Percentiles rank a stretch among this genome's conserved stretches.
Evolutionary conservation across 805 yeast genomes (phyloP).

Genomic region (Candida xyloterini): DNA sequence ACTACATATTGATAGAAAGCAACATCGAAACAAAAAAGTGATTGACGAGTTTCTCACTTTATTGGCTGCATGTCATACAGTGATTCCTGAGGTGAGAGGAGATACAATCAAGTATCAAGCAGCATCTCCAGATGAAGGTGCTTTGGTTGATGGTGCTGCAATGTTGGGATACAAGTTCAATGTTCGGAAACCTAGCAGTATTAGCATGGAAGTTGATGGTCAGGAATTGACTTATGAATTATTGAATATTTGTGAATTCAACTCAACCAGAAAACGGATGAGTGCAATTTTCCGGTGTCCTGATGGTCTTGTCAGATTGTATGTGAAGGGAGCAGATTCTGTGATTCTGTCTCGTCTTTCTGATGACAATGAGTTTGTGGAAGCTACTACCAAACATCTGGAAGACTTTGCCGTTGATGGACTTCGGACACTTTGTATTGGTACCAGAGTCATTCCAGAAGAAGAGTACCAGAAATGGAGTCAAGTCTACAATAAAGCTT

Average conservation of each 20-base stretch:
- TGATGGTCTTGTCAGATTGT: slow-evolving; percentile 83
- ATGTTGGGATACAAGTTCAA: slow-evolving; percentile 78
- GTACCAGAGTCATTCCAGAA: slow-evolving; percentile 75
- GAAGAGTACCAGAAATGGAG: slow-evolving; percentile 77
- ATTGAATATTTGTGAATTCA: slow-evolving; percentile 90
- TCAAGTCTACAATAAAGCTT: slow-evolving; percentile 64
- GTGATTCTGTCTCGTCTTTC: slow-evolving; percentile 85
- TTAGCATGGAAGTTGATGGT: slow-evolving; percentile 60
- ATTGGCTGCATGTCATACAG: slow-evolving; percentile 94
- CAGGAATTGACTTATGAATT: slow-evolving; percentile 64
- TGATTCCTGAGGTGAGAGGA: slow-evolving; percentile 80
- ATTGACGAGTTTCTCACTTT: slow-evolving; percentile 79
- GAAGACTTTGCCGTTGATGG: slow-evolving; percentile 98
- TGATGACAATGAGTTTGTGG: slow-evolving; percentile 71
- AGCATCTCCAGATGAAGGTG: slow-evolving; percentile 99
- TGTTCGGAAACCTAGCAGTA: slow-evolving; percentile 80
- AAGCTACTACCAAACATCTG: slow-evolving; percentile 76
- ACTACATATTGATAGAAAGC: slow-evolving; percentile 44
- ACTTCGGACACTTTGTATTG: slow-evolving; percentile 89
- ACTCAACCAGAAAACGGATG: slow-evolving; percentile 97
- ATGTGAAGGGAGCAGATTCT: slow-evolving; percentile 97
- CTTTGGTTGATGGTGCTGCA: slow-evolving; percentile 95
- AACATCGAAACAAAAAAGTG: slow-evolving; percentile 38
- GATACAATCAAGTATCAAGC: slow-evolving; percentile 90
- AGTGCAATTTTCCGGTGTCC: slow-evolving; percentile 92